phyloP scores from a whole-genome alignment of 768 basidiomycete species.

The Harrya chromipes region DNA sequence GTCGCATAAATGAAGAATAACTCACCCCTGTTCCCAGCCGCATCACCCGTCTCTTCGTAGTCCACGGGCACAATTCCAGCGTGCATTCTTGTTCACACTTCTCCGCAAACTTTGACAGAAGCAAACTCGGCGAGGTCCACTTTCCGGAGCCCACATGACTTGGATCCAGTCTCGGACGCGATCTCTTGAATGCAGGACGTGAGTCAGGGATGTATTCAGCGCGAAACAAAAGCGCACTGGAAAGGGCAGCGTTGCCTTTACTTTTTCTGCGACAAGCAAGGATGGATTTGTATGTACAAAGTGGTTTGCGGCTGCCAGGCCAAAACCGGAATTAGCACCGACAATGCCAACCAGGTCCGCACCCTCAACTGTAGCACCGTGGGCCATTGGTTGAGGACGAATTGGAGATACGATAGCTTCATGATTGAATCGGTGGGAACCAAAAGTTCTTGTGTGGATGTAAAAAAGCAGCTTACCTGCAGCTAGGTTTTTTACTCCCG shows the following conservation, averaged over 20 bases:
- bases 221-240: constrained; percentile 10
- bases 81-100: constrained; percentile 16
- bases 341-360: constrained; percentile 29
- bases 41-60: constrained; percentile 33
- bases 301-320: constrained; percentile 31
- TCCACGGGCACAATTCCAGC: constrained; percentile 27
- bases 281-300: constrained; percentile 30
- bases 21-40: constrained; percentile 47
- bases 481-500: too few relatives aligned
- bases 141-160: constrained; percentile 27
- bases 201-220: neutral
- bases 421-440: neutral
- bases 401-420: constrained; percentile 8
- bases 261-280: constrained; percentile 26
- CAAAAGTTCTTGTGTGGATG: too few relatives aligned
- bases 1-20: neutral
- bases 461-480: too few relatives aligned
- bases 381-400: constrained; percentile 16
- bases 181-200: constrained; percentile 16
- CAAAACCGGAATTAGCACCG: constrained; percentile 34
- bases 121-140: constrained; percentile 15
- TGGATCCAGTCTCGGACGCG: constrained; percentile 24
- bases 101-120: constrained; percentile 13
- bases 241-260: constrained; percentile 20
- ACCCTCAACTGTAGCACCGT: constrained; percentile 9